phyloP scores from a whole-genome alignment of 192 early-diverging fungal species.

The Entophlyctis luteolus region DNA sequence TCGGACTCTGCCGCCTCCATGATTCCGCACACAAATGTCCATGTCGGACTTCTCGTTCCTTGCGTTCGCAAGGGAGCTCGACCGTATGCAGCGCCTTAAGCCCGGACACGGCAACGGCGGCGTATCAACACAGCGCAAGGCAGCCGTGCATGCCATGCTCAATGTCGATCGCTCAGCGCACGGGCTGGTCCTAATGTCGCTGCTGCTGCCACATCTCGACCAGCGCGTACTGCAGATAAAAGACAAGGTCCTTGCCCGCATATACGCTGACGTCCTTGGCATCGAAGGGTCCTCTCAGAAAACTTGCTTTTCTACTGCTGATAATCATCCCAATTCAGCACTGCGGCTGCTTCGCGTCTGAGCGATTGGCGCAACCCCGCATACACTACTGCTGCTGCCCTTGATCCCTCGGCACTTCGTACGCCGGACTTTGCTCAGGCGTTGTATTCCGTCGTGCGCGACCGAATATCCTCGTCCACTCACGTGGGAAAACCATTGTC shows the following conservation, averaged over 20 bases:
- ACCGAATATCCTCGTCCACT: neutral
- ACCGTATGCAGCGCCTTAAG: conserved; percentile 25
- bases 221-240: conserved; percentile 62
- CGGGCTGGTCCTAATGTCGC: conserved; percentile 15
- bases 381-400: neutral
- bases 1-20: neutral
- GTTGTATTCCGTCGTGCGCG: conserved; percentile 38
- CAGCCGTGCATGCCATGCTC: neutral
- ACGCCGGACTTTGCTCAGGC: conserved; percentile 66
- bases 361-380: conserved; percentile 68
- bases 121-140: conserved; percentile 34
- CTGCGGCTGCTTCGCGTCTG: conserved; percentile 63
- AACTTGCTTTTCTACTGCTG: neutral
- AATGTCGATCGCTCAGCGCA: conserved; percentile 8
- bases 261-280: conserved; percentile 60
- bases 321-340: conserved; percentile 29
- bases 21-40: too few relatives aligned
- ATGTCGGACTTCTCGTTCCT: conserved; percentile 29
- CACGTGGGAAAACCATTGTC: conserved; percentile 33
- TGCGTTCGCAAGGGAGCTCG: conserved; percentile 23
- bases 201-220: conserved; percentile 48
- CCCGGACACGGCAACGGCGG: too few relatives aligned
- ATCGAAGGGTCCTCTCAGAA: conserved; percentile 29
- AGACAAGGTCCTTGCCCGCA: conserved; percentile 60
- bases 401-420: neutral